A percentile compares a stretch with the other conserved stretches of the same genome.
Conservation (phyloP, 1,139 yeast species). For the Blastobotrys aristatus region DNA sequence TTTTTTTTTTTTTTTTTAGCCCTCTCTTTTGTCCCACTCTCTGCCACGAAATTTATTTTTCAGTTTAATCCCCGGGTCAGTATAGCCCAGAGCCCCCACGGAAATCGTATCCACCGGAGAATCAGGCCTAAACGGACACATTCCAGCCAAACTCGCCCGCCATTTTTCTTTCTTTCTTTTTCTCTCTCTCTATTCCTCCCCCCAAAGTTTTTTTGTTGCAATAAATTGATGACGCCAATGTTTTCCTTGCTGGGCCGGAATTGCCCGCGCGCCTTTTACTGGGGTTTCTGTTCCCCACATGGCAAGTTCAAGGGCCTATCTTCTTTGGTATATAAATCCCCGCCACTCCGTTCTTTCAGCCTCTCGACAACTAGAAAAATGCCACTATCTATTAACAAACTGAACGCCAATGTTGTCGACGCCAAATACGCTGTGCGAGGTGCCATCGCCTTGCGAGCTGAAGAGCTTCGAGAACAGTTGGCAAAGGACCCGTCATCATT, state of each 20-base stretch:
- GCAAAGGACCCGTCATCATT: constrained; percentile 51
- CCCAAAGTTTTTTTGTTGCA: no score
- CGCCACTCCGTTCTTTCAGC: not conserved
- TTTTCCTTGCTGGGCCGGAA: not conserved
- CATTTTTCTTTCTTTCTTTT: no score
- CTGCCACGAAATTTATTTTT: no score
- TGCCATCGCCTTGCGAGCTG: constrained; percentile 86
- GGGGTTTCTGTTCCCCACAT: not conserved
- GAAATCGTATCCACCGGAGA: no score
- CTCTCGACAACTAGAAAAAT: constrained; percentile 9
- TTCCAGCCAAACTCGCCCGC: no score
- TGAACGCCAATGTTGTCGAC: constrained; percentile 68
- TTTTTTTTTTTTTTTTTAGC: no score
- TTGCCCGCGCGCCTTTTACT: not conserved
- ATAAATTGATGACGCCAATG: no score
- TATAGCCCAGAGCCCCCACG: no score
- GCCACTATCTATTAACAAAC: constrained; percentile 41
- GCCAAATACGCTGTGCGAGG: constrained; percentile 98
- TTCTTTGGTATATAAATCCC: not conserved
- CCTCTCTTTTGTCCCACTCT: no score
- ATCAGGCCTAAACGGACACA: no score
- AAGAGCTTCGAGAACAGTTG: constrained; percentile 61
- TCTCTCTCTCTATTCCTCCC: no score
- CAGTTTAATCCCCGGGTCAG: no score
- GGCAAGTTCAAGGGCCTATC: not conserved